These are phyloP conservation scores for Aschersonia sp. DNA, from an alignment of 2,329 filamentous ascomycete species.

Conservation along the genomic window DNA sequence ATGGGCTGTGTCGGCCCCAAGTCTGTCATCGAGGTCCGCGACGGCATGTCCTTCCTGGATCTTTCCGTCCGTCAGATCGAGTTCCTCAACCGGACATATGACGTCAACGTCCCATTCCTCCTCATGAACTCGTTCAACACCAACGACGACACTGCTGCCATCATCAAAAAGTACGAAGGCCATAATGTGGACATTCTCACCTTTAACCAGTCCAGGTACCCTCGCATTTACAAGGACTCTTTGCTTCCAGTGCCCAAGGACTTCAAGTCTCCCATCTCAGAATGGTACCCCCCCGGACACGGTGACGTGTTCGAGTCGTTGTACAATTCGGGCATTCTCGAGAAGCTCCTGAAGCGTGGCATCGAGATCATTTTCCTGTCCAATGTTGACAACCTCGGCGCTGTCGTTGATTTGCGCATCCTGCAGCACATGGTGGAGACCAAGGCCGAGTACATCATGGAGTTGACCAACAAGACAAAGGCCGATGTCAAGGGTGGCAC, in stretches of 20 bases:
- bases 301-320: slow-evolving; percentile 99
- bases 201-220: slow-evolving; percentile 99
- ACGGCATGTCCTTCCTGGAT: slow-evolving; percentile 99
- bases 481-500: slow-evolving; percentile 99
- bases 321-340: slow-evolving; percentile 96
- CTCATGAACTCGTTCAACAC: slow-evolving; percentile 99
- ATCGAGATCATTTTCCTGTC: slow-evolving; percentile 98
- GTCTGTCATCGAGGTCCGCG: slow-evolving; percentile 97
- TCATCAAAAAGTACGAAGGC: slow-evolving; percentile 99
- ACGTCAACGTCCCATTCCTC: slow-evolving; percentile 93
- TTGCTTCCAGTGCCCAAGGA: slow-evolving; percentile 88
- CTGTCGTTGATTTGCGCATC: slow-evolving; percentile 94
- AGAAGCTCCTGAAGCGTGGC: slow-evolving; percentile 87
- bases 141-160: slow-evolving; percentile 91
- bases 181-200: slow-evolving; percentile 99
- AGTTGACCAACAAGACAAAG: slow-evolving; percentile 99
- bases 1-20: slow-evolving; percentile 99
- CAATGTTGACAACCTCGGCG: slow-evolving; percentile 97
- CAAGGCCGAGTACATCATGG: slow-evolving; percentile 97
- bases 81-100: slow-evolving; percentile 96
- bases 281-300: slow-evolving; percentile 98
- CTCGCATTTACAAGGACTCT: slow-evolving; percentile 95
- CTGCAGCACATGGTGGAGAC: slow-evolving; percentile 99
- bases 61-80: slow-evolving; percentile 97
- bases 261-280: slow-evolving; percentile 72